These are phyloP conservation scores for Lachancea kluyveri DNA, from an alignment of 805 yeast genomes.

Conservation along the genomic window DNA sequence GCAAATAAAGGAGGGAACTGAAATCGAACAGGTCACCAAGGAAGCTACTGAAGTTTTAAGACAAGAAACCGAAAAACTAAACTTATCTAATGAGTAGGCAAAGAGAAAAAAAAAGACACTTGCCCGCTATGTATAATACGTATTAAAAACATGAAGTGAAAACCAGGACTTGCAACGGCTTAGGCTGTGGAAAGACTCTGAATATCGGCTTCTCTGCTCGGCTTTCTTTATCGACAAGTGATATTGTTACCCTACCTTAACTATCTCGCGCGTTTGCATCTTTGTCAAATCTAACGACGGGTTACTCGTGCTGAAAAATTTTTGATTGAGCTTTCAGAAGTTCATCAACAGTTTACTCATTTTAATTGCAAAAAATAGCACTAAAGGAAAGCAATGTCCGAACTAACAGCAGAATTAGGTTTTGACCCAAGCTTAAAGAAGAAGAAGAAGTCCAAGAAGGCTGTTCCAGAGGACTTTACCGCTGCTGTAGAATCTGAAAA, in stretches of 20 bases:
- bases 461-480: conserved; percentile 32
- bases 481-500: conserved; percentile 37
- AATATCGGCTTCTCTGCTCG: no score
- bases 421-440: conserved; percentile 72
- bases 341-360: background rate
- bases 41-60: conserved; percentile 39
- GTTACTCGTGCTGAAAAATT: no score
- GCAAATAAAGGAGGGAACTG: conserved; percentile 43
- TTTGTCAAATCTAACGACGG: no score
- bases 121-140: no score
- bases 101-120: conserved; percentile 1
- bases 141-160: no score
- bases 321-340: background rate
- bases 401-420: conserved; percentile 40
- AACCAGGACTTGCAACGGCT: no score
- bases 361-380: background rate
- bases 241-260: conserved; percentile 1
- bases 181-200: no score
- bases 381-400: conserved; percentile 18
- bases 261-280: no score
- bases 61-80: conserved; percentile 26
- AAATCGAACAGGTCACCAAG: conserved; percentile 42
- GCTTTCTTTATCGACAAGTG: no score
- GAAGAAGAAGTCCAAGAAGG: conserved; percentile 67
- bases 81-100: background rate